Conservation (phyloP, 2,329 filamentous ascomycete genomes). For the Dothiorella sarmentorum region DNA sequence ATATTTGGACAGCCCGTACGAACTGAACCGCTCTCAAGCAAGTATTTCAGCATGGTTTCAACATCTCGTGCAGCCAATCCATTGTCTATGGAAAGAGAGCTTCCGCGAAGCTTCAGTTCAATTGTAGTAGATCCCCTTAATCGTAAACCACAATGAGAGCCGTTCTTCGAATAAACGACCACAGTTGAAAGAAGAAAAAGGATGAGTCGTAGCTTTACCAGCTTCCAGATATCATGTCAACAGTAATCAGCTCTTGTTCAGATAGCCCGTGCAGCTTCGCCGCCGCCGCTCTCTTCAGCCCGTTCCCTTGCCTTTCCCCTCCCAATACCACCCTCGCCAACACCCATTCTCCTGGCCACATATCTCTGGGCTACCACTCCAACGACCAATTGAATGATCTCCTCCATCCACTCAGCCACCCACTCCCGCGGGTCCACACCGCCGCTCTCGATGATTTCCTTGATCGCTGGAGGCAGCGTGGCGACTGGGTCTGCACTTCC, state of each 20-base stretch:
- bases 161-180: too few species aligned
- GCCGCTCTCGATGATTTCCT: slow-evolving; percentile 70
- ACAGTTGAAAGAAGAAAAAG: too few species aligned
- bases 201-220: not conserved
- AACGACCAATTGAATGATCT: slow-evolving; percentile 71
- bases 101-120: too few species aligned
- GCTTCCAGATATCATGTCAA: not conserved
- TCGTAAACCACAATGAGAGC: too few species aligned
- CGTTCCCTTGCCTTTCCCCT: slow-evolving; percentile 56
- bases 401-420: slow-evolving; percentile 97
- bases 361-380: slow-evolving; percentile 92
- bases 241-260: not conserved
- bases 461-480: slow-evolving; percentile 75
- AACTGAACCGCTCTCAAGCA: too few species aligned
- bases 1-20: too few species aligned
- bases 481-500: slow-evolving; percentile 24
- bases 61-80: too few species aligned
- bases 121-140: too few species aligned
- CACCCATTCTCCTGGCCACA: slow-evolving; percentile 91
- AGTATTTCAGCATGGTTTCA: too few species aligned
- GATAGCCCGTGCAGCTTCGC: slow-evolving; percentile 57
- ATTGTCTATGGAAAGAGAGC: too few species aligned
- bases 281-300: slow-evolving; percentile 56
- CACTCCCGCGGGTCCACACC: slow-evolving; percentile 91
- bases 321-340: slow-evolving; percentile 72